Conservation (phyloP, 2,329 filamentous ascomycete species). For the Aulographum hederae region DNA sequence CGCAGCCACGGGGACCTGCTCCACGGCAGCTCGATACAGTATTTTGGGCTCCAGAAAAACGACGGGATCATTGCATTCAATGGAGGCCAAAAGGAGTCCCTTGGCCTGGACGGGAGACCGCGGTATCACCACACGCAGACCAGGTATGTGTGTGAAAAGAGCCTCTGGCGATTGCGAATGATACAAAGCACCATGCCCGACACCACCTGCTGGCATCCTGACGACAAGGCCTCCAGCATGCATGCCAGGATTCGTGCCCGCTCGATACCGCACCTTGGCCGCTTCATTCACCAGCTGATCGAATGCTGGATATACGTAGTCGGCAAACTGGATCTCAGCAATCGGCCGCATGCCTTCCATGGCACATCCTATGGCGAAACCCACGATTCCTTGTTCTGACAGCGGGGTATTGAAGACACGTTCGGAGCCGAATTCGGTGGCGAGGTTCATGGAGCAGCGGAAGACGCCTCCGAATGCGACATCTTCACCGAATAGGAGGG, state of each 20-base stretch:
- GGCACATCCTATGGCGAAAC: constrained; percentile 79
- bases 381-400: constrained; percentile 84
- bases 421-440: constrained; percentile 70
- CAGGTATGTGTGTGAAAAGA: constrained; percentile 76
- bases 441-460: constrained; percentile 77
- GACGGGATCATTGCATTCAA: constrained; percentile 58
- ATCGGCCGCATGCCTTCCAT: constrained; percentile 84
- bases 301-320: constrained; percentile 85
- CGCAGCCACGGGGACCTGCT: constrained; percentile 66
- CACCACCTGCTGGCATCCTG: constrained; percentile 76
- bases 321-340: constrained; percentile 89
- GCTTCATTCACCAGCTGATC: constrained; percentile 91
- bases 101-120: constrained; percentile 78
- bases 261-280: constrained; percentile 68
- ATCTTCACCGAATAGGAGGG: constrained; percentile 89
- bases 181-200: constrained; percentile 76
- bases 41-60: constrained; percentile 93
- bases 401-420: constrained; percentile 94
- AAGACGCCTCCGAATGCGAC: constrained; percentile 96
- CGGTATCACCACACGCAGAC: constrained; percentile 69
- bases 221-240: constrained; percentile 62
- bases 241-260: constrained; percentile 30
- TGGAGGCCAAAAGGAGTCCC: constrained; percentile 62
- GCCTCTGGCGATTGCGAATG: constrained; percentile 82
- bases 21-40: constrained; percentile 75